Evolutionary conservation across 2,329 filamentous ascomycete genomes (phyloP).

Genomic region (Grosmannia penicillata): DNA sequence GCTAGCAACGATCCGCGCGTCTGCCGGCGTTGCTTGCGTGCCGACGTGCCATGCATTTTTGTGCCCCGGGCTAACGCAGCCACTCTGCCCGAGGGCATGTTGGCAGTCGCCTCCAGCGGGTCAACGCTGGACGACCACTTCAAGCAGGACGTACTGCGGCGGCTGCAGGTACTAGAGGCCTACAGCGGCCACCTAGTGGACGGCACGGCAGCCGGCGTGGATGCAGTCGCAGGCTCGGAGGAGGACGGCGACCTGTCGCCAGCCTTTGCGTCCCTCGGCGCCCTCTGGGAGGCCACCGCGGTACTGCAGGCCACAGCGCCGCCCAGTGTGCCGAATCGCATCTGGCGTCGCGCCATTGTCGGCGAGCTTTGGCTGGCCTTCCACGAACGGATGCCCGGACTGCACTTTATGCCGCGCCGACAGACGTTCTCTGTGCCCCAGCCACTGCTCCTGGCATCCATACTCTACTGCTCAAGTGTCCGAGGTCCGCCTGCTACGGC

Average conservation of each 20-base stretch:
- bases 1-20: neutral
- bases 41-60: conserved; percentile 7
- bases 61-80: conserved; percentile 9
- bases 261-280: conserved; percentile 3
- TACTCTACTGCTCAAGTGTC: conserved; percentile 23
- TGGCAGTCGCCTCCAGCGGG: neutral
- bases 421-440: conserved; percentile 26
- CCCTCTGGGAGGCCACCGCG: conserved; percentile 5
- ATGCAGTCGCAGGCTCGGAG: neutral
- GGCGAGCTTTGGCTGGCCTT: conserved; percentile 14
- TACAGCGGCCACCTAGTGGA: too few species aligned
- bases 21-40: conserved; percentile 7
- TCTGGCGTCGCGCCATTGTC: conserved; percentile 7
- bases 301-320: conserved; percentile 1
- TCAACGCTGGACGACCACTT: conserved; percentile 1
- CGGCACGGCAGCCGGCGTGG: too few species aligned
- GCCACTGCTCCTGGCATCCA: conserved; percentile 26
- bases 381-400: conserved; percentile 26
- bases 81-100: neutral
- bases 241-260: neutral
- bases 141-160: conserved; percentile 4
- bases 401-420: conserved; percentile 28
- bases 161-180: conserved; percentile 5
- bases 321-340: neutral
- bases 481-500: conserved; percentile 5